phyloP scores from a whole-genome alignment of 2,329 filamentous ascomycete species.

The Intubia oerlemansii region DNA sequence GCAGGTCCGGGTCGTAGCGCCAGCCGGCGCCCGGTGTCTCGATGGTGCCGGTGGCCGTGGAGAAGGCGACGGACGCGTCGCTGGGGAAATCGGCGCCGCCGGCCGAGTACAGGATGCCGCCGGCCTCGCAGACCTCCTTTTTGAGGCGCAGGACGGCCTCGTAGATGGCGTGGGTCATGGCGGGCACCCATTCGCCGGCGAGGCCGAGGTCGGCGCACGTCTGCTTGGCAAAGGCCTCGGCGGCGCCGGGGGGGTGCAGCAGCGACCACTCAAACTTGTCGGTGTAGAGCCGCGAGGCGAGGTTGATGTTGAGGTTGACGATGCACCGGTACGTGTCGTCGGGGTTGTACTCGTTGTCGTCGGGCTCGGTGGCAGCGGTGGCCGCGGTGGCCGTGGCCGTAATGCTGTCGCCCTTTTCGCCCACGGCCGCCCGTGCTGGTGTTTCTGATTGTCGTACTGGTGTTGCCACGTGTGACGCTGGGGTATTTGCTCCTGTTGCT shows the following conservation, averaged over 20 bases:
- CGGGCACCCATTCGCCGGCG: constrained; percentile 79
- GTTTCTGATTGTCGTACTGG: no score
- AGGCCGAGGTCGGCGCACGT: constrained; percentile 86
- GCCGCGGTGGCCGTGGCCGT: constrained; percentile 53
- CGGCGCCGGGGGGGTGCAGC: constrained; percentile 73
- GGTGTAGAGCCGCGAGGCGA: constrained; percentile 78
- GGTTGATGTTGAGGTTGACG: constrained; percentile 74
- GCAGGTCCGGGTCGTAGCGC: constrained; percentile 82
- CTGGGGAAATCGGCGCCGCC: constrained; percentile 58
- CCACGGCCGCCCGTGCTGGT: no score
- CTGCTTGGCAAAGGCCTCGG: constrained; percentile 77
- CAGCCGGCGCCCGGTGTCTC: constrained; percentile 70
- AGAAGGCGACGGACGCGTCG: constrained; percentile 40
- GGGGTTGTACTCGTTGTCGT: constrained; percentile 60
- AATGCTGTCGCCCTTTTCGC: constrained; percentile 2
- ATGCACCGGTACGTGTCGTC: constrained; percentile 92
- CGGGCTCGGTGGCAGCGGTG: constrained; percentile 32
- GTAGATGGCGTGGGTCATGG: constrained; percentile 91
- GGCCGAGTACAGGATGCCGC: constrained; percentile 49
- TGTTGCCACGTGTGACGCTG: not conserved
- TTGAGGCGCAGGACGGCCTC: constrained; percentile 82
- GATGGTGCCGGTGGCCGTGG: constrained; percentile 8
- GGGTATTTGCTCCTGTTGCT: no score
- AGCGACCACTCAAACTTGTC: constrained; percentile 98
- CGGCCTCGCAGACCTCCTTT: constrained; percentile 89